A percentile compares a stretch with the other conserved stretches of the same genome.
phyloP scores from a whole-genome alignment of 1,139 yeast species.

The Pichia sp. region DNA sequence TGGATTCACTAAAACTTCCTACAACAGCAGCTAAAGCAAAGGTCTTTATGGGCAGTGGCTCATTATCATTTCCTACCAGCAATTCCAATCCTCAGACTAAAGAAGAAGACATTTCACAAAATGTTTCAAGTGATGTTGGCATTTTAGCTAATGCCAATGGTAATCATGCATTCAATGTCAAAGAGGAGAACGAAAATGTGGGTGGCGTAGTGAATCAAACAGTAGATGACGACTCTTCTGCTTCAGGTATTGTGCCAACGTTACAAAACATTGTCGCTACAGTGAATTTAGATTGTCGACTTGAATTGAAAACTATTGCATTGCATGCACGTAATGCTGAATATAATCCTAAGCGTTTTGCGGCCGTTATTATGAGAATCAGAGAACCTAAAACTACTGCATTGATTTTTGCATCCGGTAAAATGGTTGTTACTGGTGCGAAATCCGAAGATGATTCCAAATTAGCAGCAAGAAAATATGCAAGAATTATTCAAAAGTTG shows the following conservation, averaged over 20 bases:
- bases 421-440: constrained; percentile 99
- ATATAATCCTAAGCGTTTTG: constrained; percentile 96
- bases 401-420: constrained; percentile 94
- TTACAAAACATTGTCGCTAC: constrained; percentile 97
- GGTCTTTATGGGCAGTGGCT: constrained; percentile 62
- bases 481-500: constrained; percentile 93
- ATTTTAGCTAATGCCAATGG: too few relatives aligned
- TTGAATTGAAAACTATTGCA: constrained; percentile 94
- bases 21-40: constrained; percentile 77
- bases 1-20: constrained; percentile 73
- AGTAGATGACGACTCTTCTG: constrained; percentile 27
- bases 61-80: constrained; percentile 49
- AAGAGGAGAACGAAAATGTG: neutral
- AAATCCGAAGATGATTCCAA: constrained; percentile 97
- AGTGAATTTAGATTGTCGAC: constrained; percentile 89
- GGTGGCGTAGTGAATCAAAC: neutral
- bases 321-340: constrained; percentile 99
- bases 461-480: constrained; percentile 93
- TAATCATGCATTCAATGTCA: neutral
- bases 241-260: constrained; percentile 92
- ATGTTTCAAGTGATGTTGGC: too few relatives aligned
- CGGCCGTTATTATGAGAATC: constrained; percentile 99
- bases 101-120: too few relatives aligned
- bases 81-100: neutral
- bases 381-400: constrained; percentile 99